These are phyloP conservation scores for Amanita jacksonii DNA, from an alignment of 768 basidiomycete genomes.

Conservation along the genomic window DNA sequence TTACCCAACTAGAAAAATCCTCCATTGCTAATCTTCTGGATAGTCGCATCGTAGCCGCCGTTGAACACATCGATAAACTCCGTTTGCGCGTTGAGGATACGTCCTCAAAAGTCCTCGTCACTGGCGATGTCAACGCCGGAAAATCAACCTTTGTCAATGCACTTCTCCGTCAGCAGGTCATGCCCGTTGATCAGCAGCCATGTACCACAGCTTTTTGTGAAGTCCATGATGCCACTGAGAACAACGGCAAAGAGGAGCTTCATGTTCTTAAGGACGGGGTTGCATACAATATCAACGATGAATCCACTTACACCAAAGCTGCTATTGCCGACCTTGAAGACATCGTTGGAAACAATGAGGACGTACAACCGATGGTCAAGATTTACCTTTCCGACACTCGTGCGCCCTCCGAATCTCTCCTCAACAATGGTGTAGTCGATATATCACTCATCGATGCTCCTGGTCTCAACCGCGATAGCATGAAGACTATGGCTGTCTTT, in stretches of 20 bases:
- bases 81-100: slow-evolving; percentile 83
- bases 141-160: slow-evolving; percentile 99
- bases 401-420: slow-evolving; percentile 69
- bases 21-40: slow-evolving; percentile 90
- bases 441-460: slow-evolving; percentile 98
- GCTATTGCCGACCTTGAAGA: slow-evolving; percentile 64
- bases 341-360: slow-evolving; percentile 69
- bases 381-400: slow-evolving; percentile 83
- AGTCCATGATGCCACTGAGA: slow-evolving; percentile 84
- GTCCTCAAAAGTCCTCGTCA: slow-evolving; percentile 93
- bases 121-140: slow-evolving; percentile 96
- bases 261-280: slow-evolving; percentile 67
- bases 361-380: slow-evolving; percentile 68
- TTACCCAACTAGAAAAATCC: slow-evolving; percentile 85
- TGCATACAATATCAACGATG: slow-evolving; percentile 60
- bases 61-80: slow-evolving; percentile 77
- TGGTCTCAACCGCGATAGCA: slow-evolving; percentile 89
- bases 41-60: slow-evolving; percentile 65
- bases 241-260: slow-evolving; percentile 72
- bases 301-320: slow-evolving; percentile 66
- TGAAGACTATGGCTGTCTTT: slow-evolving; percentile 93
- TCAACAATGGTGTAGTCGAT: slow-evolving; percentile 93
- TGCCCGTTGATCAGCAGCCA: slow-evolving; percentile 98
- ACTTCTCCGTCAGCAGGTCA: slow-evolving; percentile 78
- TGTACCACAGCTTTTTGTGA: slow-evolving; percentile 97